A percentile compares a stretch with the other conserved stretches of the same genome.
Evolutionary conservation across 768 basidiomycete species (phyloP).

Genomic region (Obba rivulosa): DNA sequence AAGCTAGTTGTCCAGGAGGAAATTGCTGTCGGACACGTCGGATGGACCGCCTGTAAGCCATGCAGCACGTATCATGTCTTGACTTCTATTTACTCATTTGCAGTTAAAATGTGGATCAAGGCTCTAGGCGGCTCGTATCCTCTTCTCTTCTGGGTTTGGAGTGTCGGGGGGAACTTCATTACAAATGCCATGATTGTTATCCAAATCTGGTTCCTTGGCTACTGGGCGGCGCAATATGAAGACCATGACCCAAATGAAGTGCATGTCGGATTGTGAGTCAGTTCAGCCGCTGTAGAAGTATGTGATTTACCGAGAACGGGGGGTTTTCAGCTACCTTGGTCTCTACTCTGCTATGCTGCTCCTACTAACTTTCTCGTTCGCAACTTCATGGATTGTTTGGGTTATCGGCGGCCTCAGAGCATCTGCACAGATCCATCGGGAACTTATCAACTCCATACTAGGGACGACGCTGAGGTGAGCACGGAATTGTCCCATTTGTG

Average conservation of each 20-base stretch:
- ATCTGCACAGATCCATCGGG: conserved; percentile 26
- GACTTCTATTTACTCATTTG: conserved; percentile 1
- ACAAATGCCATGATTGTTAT: conserved; percentile 13
- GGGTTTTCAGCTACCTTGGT: conserved; percentile 40
- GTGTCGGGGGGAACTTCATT: no score
- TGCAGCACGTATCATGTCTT: conserved; percentile 19
- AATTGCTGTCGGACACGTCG: no score
- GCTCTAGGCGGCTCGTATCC: conserved; percentile 24
- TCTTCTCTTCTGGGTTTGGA: no score
- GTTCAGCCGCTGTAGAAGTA: no score
- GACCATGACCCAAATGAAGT: conserved; percentile 28
- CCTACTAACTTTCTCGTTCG: conserved; percentile 15
- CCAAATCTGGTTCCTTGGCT: conserved; percentile 40
- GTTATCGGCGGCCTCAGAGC: conserved; percentile 26
- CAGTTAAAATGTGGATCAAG: conserved; percentile 26
- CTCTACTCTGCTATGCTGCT: conserved; percentile 36
- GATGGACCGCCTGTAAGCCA: conserved; percentile 31
- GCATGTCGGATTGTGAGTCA: conserved; percentile 26
- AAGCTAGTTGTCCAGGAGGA: conserved; percentile 44
- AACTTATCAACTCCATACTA: no score
- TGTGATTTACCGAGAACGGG: not conserved
- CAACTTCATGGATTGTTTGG: conserved; percentile 16
- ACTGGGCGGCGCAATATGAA: conserved; percentile 40
- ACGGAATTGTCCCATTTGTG: no score
- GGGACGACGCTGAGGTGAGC: no score